Evolutionary conservation across 805 yeast genomes (phyloP).

Genomic region (Ogataea siamensis): DNA sequence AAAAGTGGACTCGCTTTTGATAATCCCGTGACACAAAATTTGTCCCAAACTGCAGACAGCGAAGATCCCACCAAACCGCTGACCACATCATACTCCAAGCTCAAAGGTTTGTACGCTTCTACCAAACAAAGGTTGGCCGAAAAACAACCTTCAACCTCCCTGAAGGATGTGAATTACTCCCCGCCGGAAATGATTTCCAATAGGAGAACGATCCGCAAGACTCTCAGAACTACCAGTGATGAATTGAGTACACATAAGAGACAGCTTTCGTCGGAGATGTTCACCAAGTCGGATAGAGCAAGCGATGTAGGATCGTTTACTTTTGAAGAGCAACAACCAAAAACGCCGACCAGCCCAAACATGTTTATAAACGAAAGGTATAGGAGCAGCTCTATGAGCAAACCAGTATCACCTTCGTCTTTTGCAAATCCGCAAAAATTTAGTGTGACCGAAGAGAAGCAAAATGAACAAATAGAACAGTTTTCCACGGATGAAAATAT

Average conservation of each 20-base stretch:
- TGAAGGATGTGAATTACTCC: slow-evolving; percentile 19
- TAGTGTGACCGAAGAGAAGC: not conserved
- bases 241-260: slow-evolving; percentile 1
- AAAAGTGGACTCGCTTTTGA: not conserved
- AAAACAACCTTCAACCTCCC: slow-evolving; percentile 1
- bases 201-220: slow-evolving; percentile 36
- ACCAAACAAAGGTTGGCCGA: slow-evolving; percentile 34
- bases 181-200: slow-evolving; percentile 71
- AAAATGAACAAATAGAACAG: not conserved
- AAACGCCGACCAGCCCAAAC: slow-evolving; percentile 23
- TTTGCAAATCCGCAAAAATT: not conserved
- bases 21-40: not conserved
- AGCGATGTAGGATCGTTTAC: not conserved
- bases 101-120: slow-evolving; percentile 69
- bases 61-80: slow-evolving; percentile 25
- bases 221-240: not conserved
- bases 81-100: slow-evolving; percentile 49
- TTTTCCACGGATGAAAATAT: not conserved
- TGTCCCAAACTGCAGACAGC: not conserved
- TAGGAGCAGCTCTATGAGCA: slow-evolving; percentile 12
- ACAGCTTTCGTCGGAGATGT: slow-evolving; percentile 10
- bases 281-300: slow-evolving; percentile 5
- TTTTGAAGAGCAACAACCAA: slow-evolving; percentile 2
- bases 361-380: slow-evolving; percentile 29
- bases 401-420: not conserved